Evolutionary conservation across 2,329 filamentous ascomycete genomes (phyloP), one percentile per base, ranked within the genome.

Genomic region (Hypoxylon rubiginosum): DNA sequence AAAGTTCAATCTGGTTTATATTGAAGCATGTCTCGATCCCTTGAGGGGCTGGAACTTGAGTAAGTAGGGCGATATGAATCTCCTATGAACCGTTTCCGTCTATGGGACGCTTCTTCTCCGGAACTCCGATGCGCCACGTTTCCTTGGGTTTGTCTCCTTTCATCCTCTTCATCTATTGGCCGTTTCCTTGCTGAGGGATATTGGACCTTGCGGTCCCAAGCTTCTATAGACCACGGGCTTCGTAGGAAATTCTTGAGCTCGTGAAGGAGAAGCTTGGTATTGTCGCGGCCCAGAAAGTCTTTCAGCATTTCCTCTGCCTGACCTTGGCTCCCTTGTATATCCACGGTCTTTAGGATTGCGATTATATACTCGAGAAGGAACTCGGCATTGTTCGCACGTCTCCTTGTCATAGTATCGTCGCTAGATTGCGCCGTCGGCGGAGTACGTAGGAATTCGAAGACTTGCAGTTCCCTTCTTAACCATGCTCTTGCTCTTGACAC

Each of bases 311-410:
- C 89, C 76, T 96, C 92, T 0, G 93, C 93, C 72, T 92, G 88
- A 0, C 93, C 94, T 41, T 86, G 86, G 67, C 91, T 92, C 3
- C 89, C 92, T 78, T 93, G 93, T 4, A 94, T 84, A 74, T 97
- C 93, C 15, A 96, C 88, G 0, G 89, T 92, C 76, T 92, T 94
- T 63, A 97, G 80, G 21, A 97, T 91, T 9, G 91, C 91, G 43
- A 97, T 80, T 57, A 97, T 88, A 76, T 97, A 97, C 74, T 97
- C 92, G 9, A 97, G 85, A 10, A 97, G 79, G 67, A 94, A 97
- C 74, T 97, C 94, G 7, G 91, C 88, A 73, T 94, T 95, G 70
- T 87, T 90, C 4, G 85, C 85, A 43, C 87, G 80, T 39, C 85
- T 81, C 71, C 74, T 58, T 59, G 75, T 69, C 67, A 73, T 73